Conservation (phyloP, 192 early-diverging fungal species). For the Backusella morwellensis region DNA sequence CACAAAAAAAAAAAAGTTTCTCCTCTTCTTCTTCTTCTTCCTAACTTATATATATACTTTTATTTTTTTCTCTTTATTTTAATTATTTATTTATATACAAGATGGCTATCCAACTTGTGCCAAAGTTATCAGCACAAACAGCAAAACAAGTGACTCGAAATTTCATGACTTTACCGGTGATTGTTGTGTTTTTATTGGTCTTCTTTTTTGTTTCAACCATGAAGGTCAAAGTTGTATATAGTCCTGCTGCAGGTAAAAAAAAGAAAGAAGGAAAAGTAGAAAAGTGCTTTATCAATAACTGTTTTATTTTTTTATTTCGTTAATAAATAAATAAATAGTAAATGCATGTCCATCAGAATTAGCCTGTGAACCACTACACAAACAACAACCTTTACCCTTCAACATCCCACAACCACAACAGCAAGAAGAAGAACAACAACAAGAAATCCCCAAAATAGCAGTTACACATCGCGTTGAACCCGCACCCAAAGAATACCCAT, state of each 20-base stretch:
- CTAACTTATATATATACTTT: background rate
- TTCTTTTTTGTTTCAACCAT: constrained; percentile 12
- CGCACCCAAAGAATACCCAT: constrained; percentile 12
- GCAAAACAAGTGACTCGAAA: background rate
- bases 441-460: background rate
- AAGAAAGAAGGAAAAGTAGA: background rate
- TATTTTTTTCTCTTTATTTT: background rate
- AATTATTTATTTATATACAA: background rate
- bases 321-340: background rate
- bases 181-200: background rate
- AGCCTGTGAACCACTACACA: background rate
- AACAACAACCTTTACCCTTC: background rate
- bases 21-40: background rate
- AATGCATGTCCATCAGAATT: constrained; percentile 1
- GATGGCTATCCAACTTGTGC: background rate
- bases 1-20: background rate
- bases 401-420: background rate
- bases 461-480: background rate
- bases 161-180: background rate
- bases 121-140: background rate
- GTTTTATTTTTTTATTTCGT: background rate
- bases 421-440: background rate
- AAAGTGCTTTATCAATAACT: no score
- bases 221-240: constrained; percentile 5
- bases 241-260: background rate